Evolutionary conservation across 1,284 basidiomycete genomes (phyloP).

Genomic region (Cryptococcus sp.): DNA sequence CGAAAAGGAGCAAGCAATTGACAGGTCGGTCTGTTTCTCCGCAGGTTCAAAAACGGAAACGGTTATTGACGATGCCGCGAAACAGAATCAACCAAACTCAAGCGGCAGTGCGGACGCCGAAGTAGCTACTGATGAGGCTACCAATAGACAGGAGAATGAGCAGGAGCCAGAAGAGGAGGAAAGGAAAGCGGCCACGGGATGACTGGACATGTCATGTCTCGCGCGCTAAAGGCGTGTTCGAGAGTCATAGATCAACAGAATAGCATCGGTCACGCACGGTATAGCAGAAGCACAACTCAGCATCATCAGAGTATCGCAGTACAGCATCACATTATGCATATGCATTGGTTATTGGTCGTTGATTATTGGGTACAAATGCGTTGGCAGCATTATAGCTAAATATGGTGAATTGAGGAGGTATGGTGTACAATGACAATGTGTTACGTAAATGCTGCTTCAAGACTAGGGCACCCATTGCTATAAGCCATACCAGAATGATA

Average conservation of each 20-base stretch:
- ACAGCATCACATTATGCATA: too few relatives aligned
- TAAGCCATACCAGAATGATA: neutral
- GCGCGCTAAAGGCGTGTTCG: neutral
- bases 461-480: too few relatives aligned
- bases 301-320: too few relatives aligned
- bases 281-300: neutral
- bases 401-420: too few relatives aligned
- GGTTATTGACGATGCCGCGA: conserved; percentile 6
- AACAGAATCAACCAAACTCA: conserved; percentile 3
- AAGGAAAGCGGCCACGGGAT: conserved; percentile 29
- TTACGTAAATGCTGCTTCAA: too few relatives aligned
- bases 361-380: too few relatives aligned
- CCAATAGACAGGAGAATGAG: too few relatives aligned
- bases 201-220: neutral
- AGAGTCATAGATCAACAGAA: neutral
- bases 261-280: neutral
- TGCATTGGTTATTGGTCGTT: too few relatives aligned
- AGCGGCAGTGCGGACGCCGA: conserved; percentile 1
- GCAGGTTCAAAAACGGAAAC: conserved; percentile 8
- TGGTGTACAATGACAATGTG: too few relatives aligned
- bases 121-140: conserved; percentile 1
- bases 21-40: conserved; percentile 19
- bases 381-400: too few relatives aligned
- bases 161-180: conserved; percentile 16
- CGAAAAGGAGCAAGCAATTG: conserved; percentile 14